Base-by-base conservation (phyloP, 306 rosid genomes). In the Morella rubra region DNA sequence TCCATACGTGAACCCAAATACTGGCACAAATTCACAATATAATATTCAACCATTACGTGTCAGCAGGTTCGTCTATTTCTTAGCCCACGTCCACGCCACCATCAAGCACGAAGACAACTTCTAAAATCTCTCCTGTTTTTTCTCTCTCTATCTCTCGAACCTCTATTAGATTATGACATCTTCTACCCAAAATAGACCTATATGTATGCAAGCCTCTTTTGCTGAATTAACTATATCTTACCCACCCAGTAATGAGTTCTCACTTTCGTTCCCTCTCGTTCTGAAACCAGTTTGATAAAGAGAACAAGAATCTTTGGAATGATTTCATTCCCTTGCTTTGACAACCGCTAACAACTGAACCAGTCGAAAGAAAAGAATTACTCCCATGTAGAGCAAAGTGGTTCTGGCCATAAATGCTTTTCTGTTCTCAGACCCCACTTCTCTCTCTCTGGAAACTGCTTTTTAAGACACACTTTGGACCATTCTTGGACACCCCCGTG, bases 371-470 rank as follows among this genome's bases (percentile, higher is more conserved):
- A 65, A 13, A 59, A 20, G 18, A 37, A 80, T 2, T 32, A 32
- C 60, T 16, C 45, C 81, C 73, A 51, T 42, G 9, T 37, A 13
- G 60, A 27, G 18, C 55, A 53, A 69, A 54, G 16, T 15, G 46
- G 51, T 15, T 75, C 41, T 46, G 18, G 75, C 79, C 79, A 76
- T 76, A 50, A 78, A 76, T 80, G 81, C 84, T 41, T 24, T 82
- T 51, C 71, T 69, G 19, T 50, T 16, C 11, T 20, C 20, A 72
- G 72, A 53, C 80, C 85, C 77, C 82, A 67, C 79, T 40, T 68
- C 53, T 14, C 9, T 62, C 44, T 60, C 51, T 6, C 24, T 59
- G 32, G 49, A 59, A 61, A 72, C 53, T 42, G 61, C 81, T 32
- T 67, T 79, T 71, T 62, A 46, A 72, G 18, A 46, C 75, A 12